Base-by-base conservation (phyloP, 2,329 filamentous ascomycete genomes). In the Fonsecaea erecta region DNA sequence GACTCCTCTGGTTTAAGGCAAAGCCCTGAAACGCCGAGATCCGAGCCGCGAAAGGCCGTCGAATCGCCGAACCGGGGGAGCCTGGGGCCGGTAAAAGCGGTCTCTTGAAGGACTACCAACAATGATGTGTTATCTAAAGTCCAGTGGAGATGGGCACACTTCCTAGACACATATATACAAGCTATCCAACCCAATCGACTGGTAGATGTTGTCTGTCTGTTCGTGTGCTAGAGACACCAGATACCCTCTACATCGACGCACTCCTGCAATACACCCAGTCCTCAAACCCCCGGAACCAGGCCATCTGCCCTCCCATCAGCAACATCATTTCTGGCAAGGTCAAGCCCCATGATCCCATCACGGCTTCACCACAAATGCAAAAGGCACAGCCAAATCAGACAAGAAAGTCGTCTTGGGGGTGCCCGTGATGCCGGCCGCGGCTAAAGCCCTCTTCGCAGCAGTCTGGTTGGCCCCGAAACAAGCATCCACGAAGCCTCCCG, bases 401-500 rank as follows among this genome's bases (percentile, higher is more conserved):
- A 63, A 52, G 37, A 63, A 63, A 14, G 60, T 63, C 14, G 52
- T 35, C 43, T 52, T 60, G n/a, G 34, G 35, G 6, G 34, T 43
- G 6, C 40, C 40, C 9, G n/a, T 21, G 40, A 46, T 46, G 40
- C 40, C 40, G n/a, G 40, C 40, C 40, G n/a, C 18, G 2, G 40
- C 40, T 18, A 46, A 46, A 21, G 40, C 18, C 24, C n/a, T 12
- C 43, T 60, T 30, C 14, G 37, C 37, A 9, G 21, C 32, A 5
- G 52, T 40, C 8, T 52, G 21, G 16, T 30, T 35, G 14, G 48
- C 51, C n/a, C 74, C 83, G 84, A 54, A 83, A 78, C 46, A 60
- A 8, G 43, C 51, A 7, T 76, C 73, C 1, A 77, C 76, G 74
- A 83, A 87, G 69, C 81, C 78, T 14, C 86, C 85, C 14, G 83